Evolutionary conservation across 2,329 filamentous ascomycete genomes (phyloP).

Genomic region (Ophiostoma ips): DNA sequence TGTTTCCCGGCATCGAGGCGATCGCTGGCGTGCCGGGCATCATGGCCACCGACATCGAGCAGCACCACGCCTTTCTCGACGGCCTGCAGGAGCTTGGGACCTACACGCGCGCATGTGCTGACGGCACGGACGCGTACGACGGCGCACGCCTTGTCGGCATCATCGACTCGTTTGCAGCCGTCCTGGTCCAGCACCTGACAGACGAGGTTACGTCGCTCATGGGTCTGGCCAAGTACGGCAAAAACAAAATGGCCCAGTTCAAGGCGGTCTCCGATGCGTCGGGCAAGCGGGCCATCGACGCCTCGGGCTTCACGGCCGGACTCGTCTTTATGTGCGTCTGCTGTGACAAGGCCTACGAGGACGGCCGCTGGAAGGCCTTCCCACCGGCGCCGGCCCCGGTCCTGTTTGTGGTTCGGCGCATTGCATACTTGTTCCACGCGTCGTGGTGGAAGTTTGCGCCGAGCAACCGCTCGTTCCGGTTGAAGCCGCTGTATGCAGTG

Average conservation of each 20-base stretch:
- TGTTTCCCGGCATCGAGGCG: slow-evolving; percentile 22
- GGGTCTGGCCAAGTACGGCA: slow-evolving; percentile 20
- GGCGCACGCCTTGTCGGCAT: slow-evolving; percentile 19
- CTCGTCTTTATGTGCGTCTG: slow-evolving; percentile 14
- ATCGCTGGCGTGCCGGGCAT: slow-evolving; percentile 16
- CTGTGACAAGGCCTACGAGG: slow-evolving; percentile 17
- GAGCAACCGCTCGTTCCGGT: slow-evolving; percentile 14
- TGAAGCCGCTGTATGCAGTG: slow-evolving; percentile 17
- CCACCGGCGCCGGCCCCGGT: slow-evolving; percentile 15
- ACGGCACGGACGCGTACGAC: slow-evolving; percentile 10
- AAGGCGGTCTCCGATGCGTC: slow-evolving; percentile 10
- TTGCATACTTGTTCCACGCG: slow-evolving; percentile 14
- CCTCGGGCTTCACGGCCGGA: slow-evolving; percentile 11
- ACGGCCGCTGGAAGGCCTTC: slow-evolving; percentile 20
- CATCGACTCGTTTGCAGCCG: slow-evolving; percentile 24
- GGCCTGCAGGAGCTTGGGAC: slow-evolving; percentile 18
- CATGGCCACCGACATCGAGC: slow-evolving; percentile 22
- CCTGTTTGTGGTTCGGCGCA: slow-evolving; percentile 12
- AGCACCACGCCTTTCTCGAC: slow-evolving; percentile 21
- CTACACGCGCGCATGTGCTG: slow-evolving; percentile 21
- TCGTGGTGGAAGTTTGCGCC: slow-evolving; percentile 18
- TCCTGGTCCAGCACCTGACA: slow-evolving; percentile 22
- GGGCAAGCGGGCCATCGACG: slow-evolving; percentile 15
- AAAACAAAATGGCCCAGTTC: slow-evolving; percentile 19
- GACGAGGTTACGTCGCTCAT: slow-evolving; percentile 27